These are phyloP conservation scores for Helotiales sp. DNA, from an alignment of 2,329 filamentous ascomycete species.

Conservation along the genomic window DNA sequence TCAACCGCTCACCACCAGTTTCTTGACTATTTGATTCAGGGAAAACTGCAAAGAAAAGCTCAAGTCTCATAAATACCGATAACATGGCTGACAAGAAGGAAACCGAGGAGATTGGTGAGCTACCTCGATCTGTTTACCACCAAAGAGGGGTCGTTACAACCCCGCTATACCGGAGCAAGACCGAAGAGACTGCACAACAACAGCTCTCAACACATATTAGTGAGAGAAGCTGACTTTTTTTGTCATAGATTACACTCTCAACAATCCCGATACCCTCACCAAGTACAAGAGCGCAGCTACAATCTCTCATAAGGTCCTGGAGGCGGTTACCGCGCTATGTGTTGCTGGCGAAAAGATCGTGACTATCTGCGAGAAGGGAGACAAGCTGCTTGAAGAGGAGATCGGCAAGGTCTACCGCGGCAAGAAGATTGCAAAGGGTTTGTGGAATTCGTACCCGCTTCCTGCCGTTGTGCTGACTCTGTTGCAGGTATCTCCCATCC, in stretches of 20 bases:
- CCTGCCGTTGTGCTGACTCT: slow-evolving; percentile 27
- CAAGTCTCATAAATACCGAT: slow-evolving; percentile 9
- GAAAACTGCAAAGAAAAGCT: background rate
- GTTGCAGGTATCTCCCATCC: slow-evolving; percentile 82
- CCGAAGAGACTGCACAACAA: slow-evolving; percentile 7
- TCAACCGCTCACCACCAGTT: slow-evolving; percentile 2
- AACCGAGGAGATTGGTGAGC: slow-evolving; percentile 42
- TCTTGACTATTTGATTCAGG: background rate
- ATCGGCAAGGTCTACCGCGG: slow-evolving; percentile 95
- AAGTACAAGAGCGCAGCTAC: slow-evolving; percentile 98
- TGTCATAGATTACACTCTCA: slow-evolving; percentile 76
- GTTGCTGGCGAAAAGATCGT: slow-evolving; percentile 89
- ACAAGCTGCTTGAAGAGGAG: slow-evolving; percentile 93
- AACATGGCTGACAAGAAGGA: slow-evolving; percentile 44
- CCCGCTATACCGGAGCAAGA: slow-evolving; percentile 30
- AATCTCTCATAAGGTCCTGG: slow-evolving; percentile 95
- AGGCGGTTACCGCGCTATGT: slow-evolving; percentile 73
- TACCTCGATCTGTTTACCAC: slow-evolving; percentile 32
- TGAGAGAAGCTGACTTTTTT: slow-evolving; percentile 14
- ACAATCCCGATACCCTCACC: slow-evolving; percentile 91
- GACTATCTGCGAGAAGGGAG: slow-evolving; percentile 91
- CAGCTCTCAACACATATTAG: background rate
- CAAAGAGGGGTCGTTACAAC: slow-evolving; percentile 28
- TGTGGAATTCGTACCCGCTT: slow-evolving; percentile 18
- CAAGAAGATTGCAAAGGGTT: slow-evolving; percentile 94